Conservation (phyloP, 306 rosid genomes). For the Cucumis melo region DNA sequence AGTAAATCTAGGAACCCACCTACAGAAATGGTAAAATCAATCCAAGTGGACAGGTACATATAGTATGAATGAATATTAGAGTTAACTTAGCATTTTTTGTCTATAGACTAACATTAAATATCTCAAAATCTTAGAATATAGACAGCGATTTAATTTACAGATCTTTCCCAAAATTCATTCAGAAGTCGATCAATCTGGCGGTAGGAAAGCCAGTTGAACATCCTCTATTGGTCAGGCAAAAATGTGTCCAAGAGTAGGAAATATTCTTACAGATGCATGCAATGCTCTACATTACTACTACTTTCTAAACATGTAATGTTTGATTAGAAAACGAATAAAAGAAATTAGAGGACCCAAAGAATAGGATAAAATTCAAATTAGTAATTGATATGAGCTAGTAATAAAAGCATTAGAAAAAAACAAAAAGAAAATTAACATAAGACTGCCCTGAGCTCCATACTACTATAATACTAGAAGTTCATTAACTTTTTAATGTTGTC, state of each 20-base stretch:
- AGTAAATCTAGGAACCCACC: too few species aligned
- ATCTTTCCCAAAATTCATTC: neutral
- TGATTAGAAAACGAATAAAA: neutral
- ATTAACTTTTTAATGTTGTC: neutral
- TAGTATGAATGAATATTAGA: too few species aligned
- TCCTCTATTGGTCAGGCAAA: neutral
- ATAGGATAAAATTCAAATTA: neutral
- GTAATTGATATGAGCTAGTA: neutral
- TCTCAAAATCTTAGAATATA: too few species aligned
- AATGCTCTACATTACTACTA: neutral
- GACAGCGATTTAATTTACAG: neutral
- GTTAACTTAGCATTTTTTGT: too few species aligned
- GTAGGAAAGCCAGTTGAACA: neutral
- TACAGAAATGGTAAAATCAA: too few species aligned
- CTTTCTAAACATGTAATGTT: neutral
- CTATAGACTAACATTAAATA: too few species aligned
- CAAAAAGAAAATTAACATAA: neutral
- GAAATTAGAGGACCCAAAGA: neutral
- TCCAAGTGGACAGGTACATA: too few species aligned
- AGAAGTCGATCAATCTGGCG: neutral
- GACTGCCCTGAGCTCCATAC: neutral
- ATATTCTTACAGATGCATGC: neutral
- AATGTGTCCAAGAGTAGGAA: neutral
- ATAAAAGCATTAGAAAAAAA: neutral
- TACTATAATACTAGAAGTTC: neutral